Evolutionary conservation across 352 stramenopile species (phyloP), one percentile per base, ranked within the genome.

Genomic region (Globisporangium carolinianum): DNA sequence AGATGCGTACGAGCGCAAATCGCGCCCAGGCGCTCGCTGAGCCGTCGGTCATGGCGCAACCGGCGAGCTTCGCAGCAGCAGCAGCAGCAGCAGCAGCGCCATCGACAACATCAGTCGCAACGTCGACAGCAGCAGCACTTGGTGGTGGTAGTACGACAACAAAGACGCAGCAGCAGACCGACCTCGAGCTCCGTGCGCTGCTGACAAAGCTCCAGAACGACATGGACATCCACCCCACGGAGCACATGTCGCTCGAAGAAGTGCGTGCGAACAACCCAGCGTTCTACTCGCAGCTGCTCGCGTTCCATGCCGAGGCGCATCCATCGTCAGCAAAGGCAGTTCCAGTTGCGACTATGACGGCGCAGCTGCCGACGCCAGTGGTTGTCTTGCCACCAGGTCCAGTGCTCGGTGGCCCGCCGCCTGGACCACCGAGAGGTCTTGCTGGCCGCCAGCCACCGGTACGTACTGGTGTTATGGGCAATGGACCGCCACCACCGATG

Each of bases 141-240:
- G 18, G 18, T 32, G 24, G 24, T 32, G 24, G 24, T 32, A 32
- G 24, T 32, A 32, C 49, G 18, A 43, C 55, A 9, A 45, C 48
- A 47, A 12, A 52, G 47, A 6, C 38, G 17, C 35, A 46, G 3
- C 58, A 75, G 36, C 69, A 79, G 51, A 68, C 85, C 45, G 84
- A 94, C 55, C 81, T 91, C 77, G 83, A 90, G 62, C 68, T 94
- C 37, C 80, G 85, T 4, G 79, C 75, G 9, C 71, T 94, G 47
- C 69, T 94, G 18, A 91, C 82, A n/a, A 78, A 85, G 63, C 67
- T 94, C 35, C 85, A 94, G 65, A 94, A 92, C 49, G 85, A 94
- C 47, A 91, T 93, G 79, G 79, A 74, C 3, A 91, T 94, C 55
- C 85, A 94, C 59, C 85, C 85, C 48, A 91, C 83, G 1, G 75